A percentile compares a stretch with the other conserved stretches of the same genome.
These are phyloP conservation scores for Croton laevigatus DNA, from an alignment of 441 rosid genomes.

Conservation along the genomic window DNA sequence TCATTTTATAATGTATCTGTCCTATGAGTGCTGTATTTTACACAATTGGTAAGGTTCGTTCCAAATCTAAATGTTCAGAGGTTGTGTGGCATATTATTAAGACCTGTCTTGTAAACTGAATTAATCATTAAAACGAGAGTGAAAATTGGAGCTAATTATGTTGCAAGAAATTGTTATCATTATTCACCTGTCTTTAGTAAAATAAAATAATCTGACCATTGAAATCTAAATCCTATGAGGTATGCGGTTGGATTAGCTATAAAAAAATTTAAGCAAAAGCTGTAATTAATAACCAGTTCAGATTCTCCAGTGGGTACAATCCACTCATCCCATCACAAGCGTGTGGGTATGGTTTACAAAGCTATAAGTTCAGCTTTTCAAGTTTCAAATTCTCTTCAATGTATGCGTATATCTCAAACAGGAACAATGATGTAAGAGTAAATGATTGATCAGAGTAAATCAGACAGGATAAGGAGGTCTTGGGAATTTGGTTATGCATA, in stretches of 20 bases:
- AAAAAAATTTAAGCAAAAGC: background rate
- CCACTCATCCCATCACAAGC: background rate
- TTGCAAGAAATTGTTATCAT: background rate
- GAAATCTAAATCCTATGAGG: too few species aligned
- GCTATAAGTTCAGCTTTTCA: background rate
- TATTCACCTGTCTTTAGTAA: too few species aligned
- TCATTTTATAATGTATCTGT: conserved; percentile 13
- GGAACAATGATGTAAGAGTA: background rate
- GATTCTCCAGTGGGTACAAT: too few species aligned
- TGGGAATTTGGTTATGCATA: conserved; percentile 5
- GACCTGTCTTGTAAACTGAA: too few species aligned
- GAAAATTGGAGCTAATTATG: background rate
- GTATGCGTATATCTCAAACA: background rate
- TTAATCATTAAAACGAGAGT: background rate
- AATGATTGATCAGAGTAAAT: background rate
- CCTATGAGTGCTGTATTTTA: background rate
- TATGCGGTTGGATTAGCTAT: too few species aligned
- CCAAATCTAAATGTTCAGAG: background rate
- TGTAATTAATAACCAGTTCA: background rate
- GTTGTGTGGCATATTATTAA: too few species aligned
- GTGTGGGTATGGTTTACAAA: background rate
- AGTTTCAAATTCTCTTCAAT: background rate
- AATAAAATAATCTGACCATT: too few species aligned
- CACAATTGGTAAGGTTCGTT: background rate
- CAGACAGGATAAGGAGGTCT: background rate